Conservation (phyloP, 1,284 basidiomycete species). For the Erythrobasidium hasegawianum region DNA sequence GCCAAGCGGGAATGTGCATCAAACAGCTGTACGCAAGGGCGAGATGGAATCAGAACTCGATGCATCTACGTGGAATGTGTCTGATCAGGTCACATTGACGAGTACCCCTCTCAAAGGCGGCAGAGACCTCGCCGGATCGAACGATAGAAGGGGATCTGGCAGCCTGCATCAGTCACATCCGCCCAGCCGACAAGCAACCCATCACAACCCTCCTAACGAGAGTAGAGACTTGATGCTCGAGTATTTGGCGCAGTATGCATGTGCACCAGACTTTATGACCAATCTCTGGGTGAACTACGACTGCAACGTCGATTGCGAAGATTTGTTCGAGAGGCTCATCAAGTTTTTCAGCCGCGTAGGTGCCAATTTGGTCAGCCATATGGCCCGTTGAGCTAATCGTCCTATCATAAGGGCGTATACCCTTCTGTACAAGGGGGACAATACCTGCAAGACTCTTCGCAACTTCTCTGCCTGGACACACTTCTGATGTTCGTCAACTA, state of each 20-base stretch:
- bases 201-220: constrained; percentile 52
- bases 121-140: not conserved
- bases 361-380: not conserved
- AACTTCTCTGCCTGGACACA: constrained; percentile 84
- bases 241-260: constrained; percentile 73
- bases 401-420: constrained; percentile 84
- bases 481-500: constrained; percentile 80
- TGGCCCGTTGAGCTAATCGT: no score
- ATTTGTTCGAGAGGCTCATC: constrained; percentile 84
- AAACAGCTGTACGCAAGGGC: constrained; percentile 44
- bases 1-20: constrained; percentile 41
- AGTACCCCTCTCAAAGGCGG: constrained; percentile 19
- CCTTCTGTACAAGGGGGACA: constrained; percentile 61
- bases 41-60: constrained; percentile 46
- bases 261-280: constrained; percentile 80
- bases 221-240: constrained; percentile 87
- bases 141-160: constrained; percentile 37
- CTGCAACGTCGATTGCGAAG: constrained; percentile 93
- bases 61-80: constrained; percentile 42
- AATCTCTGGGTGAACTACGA: constrained; percentile 96
- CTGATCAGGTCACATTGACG: not conserved
- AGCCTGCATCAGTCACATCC: constrained; percentile 28
- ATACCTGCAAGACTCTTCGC: constrained; percentile 69
- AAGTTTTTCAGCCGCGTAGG: constrained; percentile 65
- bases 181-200: constrained; percentile 47